Base-by-base conservation (phyloP, 2,329 filamentous ascomycete genomes). In the Epichloe amarillans region DNA sequence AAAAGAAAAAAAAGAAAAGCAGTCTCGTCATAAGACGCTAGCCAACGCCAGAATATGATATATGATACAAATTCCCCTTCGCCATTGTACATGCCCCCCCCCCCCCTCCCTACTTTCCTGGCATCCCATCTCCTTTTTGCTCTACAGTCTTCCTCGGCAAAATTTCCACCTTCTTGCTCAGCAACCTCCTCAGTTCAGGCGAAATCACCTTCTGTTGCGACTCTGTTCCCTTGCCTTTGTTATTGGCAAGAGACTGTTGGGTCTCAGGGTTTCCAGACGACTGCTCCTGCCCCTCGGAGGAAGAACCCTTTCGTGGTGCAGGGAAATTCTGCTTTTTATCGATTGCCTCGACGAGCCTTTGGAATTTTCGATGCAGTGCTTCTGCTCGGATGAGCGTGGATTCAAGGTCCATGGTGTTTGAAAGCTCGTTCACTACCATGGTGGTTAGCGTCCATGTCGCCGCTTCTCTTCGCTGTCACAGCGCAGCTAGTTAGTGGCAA, bases 321-420 rank as follows among this genome's bases (percentile, higher is more conserved):
- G 89, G 89, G 58, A 95, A 94, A 61, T 87, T 89, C 48, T 84
- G 76, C 66, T 93, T 94, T 70, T 93, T 91, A 67, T 98, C 94
- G 37, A 95, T 84, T 0, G 88, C 86, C 61, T 97, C 88, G 11
- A 98, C 85, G 2, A 88, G 84, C 43, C 89, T 79, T 61, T 94
- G 84, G 68, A 95, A 98, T 47, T 86, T 83, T 55, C 80, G 82
- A 73, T 94, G 98, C 3, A 98, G 79, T 0, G 82, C 79, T 67
- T 98, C 93, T 11, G 93, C 93, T 35, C 90, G 81, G 53, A 95
- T 82, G 17, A 97, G 78, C 0, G 88, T 94, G 1, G 84, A 84
- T 49, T 89, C 79, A 0, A 98, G 78, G 58, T 98, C 93, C 62
- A 98, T 97, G 1, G 85, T 94, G 56, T 85, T 86, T 5, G 88